These are phyloP conservation scores for Trametes cubensis DNA, from an alignment of 768 basidiomycete genomes.

Conservation along the genomic window DNA sequence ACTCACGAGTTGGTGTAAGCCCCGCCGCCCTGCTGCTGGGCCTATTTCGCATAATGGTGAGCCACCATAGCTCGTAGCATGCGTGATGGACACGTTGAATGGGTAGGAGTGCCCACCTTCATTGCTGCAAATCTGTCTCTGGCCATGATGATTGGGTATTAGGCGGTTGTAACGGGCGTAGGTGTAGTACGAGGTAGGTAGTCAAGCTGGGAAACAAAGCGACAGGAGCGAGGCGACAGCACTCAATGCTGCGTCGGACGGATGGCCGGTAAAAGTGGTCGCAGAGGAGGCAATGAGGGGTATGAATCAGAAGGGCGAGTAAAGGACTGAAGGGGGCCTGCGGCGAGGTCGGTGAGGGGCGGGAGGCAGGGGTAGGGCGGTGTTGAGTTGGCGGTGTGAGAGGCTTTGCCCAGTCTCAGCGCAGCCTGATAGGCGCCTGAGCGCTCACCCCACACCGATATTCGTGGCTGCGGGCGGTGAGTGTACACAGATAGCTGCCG, in stretches of 20 bases:
- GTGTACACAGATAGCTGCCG: background rate
- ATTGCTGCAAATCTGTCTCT: constrained; percentile 90
- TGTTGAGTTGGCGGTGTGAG: constrained; percentile 26
- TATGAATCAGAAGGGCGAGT: constrained; percentile 11
- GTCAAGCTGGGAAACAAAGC: constrained; percentile 17
- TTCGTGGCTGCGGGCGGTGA: constrained; percentile 12
- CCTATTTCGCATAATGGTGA: constrained; percentile 42
- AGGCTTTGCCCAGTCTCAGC: constrained; percentile 11
- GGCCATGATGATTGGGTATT: constrained; percentile 56
- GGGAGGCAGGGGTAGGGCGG: constrained; percentile 8
- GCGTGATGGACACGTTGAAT: constrained; percentile 9
- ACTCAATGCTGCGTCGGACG: constrained; percentile 29
- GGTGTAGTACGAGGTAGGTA: constrained; percentile 4
- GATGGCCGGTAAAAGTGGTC: constrained; percentile 12
- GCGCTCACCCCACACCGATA: constrained; percentile 2
- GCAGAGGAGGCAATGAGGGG: constrained; percentile 8
- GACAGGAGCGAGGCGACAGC: constrained; percentile 16
- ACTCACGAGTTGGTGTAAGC: constrained; percentile 51
- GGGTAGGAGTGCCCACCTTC: constrained; percentile 55
- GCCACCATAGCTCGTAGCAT: constrained; percentile 3
- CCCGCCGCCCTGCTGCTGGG: constrained; percentile 61
- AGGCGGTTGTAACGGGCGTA: constrained; percentile 21
- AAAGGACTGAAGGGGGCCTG: constrained; percentile 20
- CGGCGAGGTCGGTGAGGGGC: constrained; percentile 5
- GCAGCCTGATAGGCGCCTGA: constrained; percentile 17